Evolutionary conservation across 1,139 yeast genomes (phyloP).

Genomic region (Suhomyces ambrosiae): DNA sequence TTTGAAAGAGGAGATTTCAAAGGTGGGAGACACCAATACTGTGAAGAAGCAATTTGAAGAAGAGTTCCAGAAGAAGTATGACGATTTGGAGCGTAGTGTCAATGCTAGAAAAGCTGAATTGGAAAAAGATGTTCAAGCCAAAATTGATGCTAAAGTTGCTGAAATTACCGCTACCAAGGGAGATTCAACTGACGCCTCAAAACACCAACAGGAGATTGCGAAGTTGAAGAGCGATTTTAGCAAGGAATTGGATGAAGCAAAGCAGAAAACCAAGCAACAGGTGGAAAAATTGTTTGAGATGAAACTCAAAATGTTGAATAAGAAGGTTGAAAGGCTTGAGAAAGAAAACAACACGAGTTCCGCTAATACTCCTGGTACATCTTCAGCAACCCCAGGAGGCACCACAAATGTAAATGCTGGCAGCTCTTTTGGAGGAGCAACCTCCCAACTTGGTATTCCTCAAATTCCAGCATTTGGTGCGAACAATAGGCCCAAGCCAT

Average conservation of each 20-base stretch:
- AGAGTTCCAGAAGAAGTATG: conserved; percentile 19
- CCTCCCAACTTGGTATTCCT: not conserved
- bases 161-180: conserved; percentile 1
- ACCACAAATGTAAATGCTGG: conserved; percentile 6
- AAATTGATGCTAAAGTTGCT: conserved; percentile 5
- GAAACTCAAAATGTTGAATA: conserved; percentile 45
- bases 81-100: conserved; percentile 24
- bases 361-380: too few species aligned
- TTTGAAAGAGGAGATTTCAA: not conserved
- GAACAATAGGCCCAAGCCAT: conserved; percentile 10
- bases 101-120: conserved; percentile 22
- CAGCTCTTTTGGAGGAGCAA: not conserved
- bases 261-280: conserved; percentile 31
- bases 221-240: conserved; percentile 32
- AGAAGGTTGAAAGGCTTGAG: conserved; percentile 43
- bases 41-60: conserved; percentile 18
- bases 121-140: conserved; percentile 23
- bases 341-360: conserved; percentile 16
- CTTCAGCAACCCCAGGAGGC: conserved; percentile 2
- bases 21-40: conserved; percentile 2
- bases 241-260: conserved; percentile 34
- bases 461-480: not conserved
- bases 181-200: conserved; percentile 6
- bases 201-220: conserved; percentile 27
- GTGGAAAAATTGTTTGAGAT: conserved; percentile 46